Conservation (phyloP, 305 asterid species). For the Fraxinus nigra region DNA sequence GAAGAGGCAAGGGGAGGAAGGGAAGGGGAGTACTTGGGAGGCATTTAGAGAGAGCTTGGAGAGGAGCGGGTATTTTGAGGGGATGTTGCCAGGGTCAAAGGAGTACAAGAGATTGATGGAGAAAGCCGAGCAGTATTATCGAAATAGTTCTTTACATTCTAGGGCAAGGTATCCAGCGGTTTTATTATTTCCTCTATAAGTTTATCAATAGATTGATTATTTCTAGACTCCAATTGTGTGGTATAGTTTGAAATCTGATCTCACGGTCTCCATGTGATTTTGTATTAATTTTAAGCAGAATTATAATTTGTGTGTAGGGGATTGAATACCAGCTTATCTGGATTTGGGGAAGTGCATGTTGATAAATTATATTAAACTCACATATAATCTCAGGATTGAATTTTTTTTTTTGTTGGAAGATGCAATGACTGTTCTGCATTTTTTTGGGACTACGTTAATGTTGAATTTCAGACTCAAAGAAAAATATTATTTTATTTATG, state of each 20-base stretch:
- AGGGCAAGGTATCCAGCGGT: slow-evolving; percentile 50
- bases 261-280: neutral
- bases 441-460: neutral
- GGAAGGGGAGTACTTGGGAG: slow-evolving; percentile 94
- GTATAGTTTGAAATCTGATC: neutral
- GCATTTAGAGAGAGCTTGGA: slow-evolving; percentile 66
- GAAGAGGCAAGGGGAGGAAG: slow-evolving; percentile 72
- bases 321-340: neutral
- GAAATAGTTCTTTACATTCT: slow-evolving; percentile 50
- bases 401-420: slow-evolving; percentile 3
- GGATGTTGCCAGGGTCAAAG: slow-evolving; percentile 75
- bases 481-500: too few species aligned
- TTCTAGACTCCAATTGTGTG: neutral
- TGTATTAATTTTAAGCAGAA: neutral
- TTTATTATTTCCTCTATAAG: neutral
- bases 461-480: neutral
- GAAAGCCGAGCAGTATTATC: slow-evolving; percentile 71
- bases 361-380: neutral
- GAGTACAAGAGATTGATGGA: slow-evolving; percentile 70
- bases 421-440: neutral
- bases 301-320: neutral
- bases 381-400: neutral
- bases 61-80: slow-evolving; percentile 68
- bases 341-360: neutral
- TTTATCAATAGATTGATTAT: neutral